Percentiles rank a stretch among this genome's conserved stretches.
These are phyloP conservation scores for Cyclanthera cordifolia DNA, from an alignment of 306 rosid species.

Conservation along the genomic window DNA sequence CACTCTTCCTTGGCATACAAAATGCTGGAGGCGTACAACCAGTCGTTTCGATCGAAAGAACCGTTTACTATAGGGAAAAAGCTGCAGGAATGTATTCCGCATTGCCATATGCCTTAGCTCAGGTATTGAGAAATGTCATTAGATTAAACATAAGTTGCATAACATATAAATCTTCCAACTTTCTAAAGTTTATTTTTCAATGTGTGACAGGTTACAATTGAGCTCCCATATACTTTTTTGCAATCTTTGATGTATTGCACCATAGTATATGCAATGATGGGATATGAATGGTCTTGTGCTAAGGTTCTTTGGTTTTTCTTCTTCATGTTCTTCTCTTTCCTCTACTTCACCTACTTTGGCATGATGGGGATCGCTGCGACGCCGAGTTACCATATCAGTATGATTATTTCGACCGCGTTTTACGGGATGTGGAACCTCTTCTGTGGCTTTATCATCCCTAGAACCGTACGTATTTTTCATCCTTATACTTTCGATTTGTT, in stretches of 20 bases:
- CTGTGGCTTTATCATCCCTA: conserved; percentile 39
- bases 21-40: conserved; percentile 40
- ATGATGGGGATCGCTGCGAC: conserved; percentile 48
- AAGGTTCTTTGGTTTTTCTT: conserved; percentile 50
- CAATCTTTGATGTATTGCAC: conserved; percentile 33
- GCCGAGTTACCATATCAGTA: conserved; percentile 45
- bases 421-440: conserved; percentile 49
- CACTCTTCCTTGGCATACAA: conserved; percentile 44
- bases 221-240: conserved; percentile 35
- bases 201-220: conserved; percentile 39
- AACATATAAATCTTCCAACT: too few relatives aligned
- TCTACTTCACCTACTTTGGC: conserved; percentile 57
- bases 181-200: not conserved
- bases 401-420: conserved; percentile 44
- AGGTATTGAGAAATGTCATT: conserved; percentile 22
- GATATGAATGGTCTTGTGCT: conserved; percentile 40
- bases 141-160: not conserved
- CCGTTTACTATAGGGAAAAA: conserved; percentile 45
- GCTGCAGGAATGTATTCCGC: conserved; percentile 61
- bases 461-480: conserved; percentile 33
- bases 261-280: conserved; percentile 54
- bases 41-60: conserved; percentile 42
- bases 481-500: too few relatives aligned
- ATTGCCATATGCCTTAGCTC: conserved; percentile 50
- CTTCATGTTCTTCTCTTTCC: conserved; percentile 45